Conservation (phyloP, 2,329 filamentous ascomycete genomes). For the Spiromastix sp. region DNA sequence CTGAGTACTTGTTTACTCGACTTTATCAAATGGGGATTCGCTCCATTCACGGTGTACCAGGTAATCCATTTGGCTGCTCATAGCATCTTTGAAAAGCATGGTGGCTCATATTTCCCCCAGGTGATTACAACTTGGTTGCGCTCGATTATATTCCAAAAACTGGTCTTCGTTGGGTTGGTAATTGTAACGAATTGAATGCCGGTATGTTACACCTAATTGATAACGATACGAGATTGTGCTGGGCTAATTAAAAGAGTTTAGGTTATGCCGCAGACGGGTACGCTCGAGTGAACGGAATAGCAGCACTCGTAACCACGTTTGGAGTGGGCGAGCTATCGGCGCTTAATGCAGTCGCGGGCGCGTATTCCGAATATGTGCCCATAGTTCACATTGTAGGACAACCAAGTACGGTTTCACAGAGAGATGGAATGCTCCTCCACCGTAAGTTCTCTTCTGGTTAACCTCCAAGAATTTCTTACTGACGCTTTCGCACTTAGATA, state of each 20-base stretch:
- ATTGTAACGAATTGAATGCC: slow-evolving; percentile 64
- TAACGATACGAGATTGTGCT: neutral
- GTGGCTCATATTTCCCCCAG: slow-evolving; percentile 11
- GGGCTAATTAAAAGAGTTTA: no score
- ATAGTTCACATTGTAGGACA: slow-evolving; percentile 52
- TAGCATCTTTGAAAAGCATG: neutral
- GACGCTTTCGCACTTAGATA: no score
- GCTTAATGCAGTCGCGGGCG: slow-evolving; percentile 63
- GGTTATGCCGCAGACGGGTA: slow-evolving; percentile 69
- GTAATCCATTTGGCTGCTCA: slow-evolving; percentile 27
- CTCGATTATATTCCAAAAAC: slow-evolving; percentile 54
- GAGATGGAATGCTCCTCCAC: slow-evolving; percentile 41
- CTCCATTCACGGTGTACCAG: slow-evolving; percentile 43
- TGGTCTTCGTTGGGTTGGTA: slow-evolving; percentile 54
- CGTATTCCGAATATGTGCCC: slow-evolving; percentile 61
- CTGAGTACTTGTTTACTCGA: slow-evolving; percentile 41
- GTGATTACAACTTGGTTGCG: slow-evolving; percentile 60
- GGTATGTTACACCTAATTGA: slow-evolving; percentile 45
- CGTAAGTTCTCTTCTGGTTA: no score
- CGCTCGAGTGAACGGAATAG: slow-evolving; percentile 58
- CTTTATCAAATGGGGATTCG: slow-evolving; percentile 40
- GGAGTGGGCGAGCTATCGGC: slow-evolving; percentile 61
- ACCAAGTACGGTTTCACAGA: slow-evolving; percentile 36
- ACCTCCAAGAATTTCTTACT: no score
- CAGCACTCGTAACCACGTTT: slow-evolving; percentile 61